Base-by-base conservation (phyloP, 371 early-diverging fungal species). In the Dentiscutata heterogama region DNA sequence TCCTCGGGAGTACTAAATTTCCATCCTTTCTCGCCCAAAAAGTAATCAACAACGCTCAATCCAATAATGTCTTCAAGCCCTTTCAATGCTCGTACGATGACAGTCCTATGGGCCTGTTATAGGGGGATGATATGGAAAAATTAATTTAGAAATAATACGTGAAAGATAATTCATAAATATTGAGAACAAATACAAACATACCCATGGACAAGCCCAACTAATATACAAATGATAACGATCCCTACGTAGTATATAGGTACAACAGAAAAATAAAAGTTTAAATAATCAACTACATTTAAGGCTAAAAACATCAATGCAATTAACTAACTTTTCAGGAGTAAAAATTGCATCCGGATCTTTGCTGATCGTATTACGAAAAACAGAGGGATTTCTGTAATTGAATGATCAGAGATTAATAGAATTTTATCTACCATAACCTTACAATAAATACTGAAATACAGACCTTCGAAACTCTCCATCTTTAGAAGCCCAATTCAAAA, bases 131-230 rank as follows among this genome's bases (percentile, higher is more conserved):
- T n/a, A 74, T 5, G n/a, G 35, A 77, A 27, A 18, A 77, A 50
- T 27, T 51, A 42, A 51, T 70, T 22, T 22, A 60, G 39, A 80
- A 18, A 22, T 56, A 18, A 22, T 56, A 63, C 46, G 14, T 11
- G 2, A 56, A 4, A 56, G 20, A 56, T 56, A 65, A 29, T 22
- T 65, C 14, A 65, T 20, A 16, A 13, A 25, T 5, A 18, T 31
- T 10, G 18, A 42, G 18, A 2, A 25, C 46, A 61, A 54, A 68
- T 35, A 63, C 64, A 67, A 65, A 82, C 82, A 85, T 87, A 91
- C 90, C 97, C 97, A 97, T 50, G 97, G 98, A 87, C 97, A 95
- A 6, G 95, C 96, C 77, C 87, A 88, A 64, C 93, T 91, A 58
- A 95, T 89, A 72, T 94, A 94, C 31, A 95, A 88, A 81, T 94